Percentiles rank a stretch among this genome's conserved stretches.
Evolutionary conservation across 2,329 filamentous ascomycete genomes (phyloP).

Genomic region (Huntiella moniliformis): DNA sequence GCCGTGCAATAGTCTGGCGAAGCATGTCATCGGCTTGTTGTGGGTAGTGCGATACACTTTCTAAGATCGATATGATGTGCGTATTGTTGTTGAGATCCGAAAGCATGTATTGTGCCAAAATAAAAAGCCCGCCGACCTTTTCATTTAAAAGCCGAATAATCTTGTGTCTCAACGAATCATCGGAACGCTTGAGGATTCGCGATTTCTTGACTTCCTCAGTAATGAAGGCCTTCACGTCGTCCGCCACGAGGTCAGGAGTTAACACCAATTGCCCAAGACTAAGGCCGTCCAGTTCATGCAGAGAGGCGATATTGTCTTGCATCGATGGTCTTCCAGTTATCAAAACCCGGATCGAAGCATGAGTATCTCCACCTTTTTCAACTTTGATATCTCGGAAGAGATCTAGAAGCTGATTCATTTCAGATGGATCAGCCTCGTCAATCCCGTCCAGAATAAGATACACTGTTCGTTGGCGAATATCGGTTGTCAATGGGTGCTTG

Average conservation of each 20-base stretch:
- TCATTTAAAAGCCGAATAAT: constrained; percentile 23
- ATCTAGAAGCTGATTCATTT: constrained; percentile 20
- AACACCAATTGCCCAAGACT: constrained; percentile 24
- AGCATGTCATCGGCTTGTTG: constrained; percentile 26
- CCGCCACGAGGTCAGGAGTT: constrained; percentile 23
- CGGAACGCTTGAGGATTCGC: constrained; percentile 19
- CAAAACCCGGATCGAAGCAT: constrained; percentile 19
- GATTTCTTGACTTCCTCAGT: constrained; percentile 22
- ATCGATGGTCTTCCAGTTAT: constrained; percentile 25
- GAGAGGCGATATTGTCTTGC: constrained; percentile 20
- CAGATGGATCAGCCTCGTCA: constrained; percentile 24
- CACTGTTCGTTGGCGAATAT: constrained; percentile 18
- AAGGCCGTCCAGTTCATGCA: constrained; percentile 19
- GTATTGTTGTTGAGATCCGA: constrained; percentile 27
- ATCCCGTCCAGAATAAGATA: constrained; percentile 29
- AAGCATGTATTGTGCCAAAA: constrained; percentile 31
- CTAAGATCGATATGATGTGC: constrained; percentile 25
- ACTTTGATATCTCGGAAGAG: constrained; percentile 13
- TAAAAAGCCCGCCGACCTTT: constrained; percentile 28
- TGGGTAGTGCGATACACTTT: constrained; percentile 26
- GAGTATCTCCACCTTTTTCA: neutral
- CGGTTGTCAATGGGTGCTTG: constrained; percentile 20
- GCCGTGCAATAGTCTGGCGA: constrained; percentile 22
- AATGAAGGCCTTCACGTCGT: constrained; percentile 26
- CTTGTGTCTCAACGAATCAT: constrained; percentile 19